These are phyloP conservation scores for Syzygium oleosum DNA, from an alignment of 345 rosid genomes.

Conservation along the genomic window DNA sequence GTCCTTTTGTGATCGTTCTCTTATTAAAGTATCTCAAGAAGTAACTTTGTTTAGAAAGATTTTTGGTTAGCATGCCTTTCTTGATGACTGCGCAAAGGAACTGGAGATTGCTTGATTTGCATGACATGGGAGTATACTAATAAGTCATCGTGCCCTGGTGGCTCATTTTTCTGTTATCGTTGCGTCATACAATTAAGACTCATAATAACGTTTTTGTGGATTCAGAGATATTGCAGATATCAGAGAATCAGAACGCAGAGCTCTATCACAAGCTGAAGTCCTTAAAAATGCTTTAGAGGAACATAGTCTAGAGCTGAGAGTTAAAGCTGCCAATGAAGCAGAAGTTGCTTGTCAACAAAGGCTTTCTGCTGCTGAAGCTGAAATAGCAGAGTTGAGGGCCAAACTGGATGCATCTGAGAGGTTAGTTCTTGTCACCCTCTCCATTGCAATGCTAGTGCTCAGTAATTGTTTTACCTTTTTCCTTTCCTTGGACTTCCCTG, in stretches of 20 bases:
- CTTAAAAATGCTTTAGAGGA: constrained; percentile 69
- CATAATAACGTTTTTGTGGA: background rate
- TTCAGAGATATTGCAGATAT: constrained; percentile 67
- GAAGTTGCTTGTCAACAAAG: constrained; percentile 88
- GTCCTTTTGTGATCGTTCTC: background rate
- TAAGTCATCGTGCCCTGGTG: background rate
- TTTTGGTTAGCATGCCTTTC: background rate
- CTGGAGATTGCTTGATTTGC: background rate
- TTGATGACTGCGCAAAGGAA: background rate
- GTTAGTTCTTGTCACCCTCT: constrained; percentile 21
- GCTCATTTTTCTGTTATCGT: background rate
- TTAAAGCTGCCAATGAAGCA: constrained; percentile 90
- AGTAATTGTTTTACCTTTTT: background rate
- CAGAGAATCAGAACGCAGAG: constrained; percentile 72
- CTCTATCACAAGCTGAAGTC: constrained; percentile 65
- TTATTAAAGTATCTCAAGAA: background rate
- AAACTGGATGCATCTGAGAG: constrained; percentile 69
- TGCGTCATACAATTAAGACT: background rate
- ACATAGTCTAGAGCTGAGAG: constrained; percentile 88
- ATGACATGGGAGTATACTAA: background rate
- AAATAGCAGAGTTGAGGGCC: constrained; percentile 69
- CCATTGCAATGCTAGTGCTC: background rate
- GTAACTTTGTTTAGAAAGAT: background rate
- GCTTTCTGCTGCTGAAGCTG: constrained; percentile 78
- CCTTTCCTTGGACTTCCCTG: background rate